phyloP scores from a whole-genome alignment of 805 yeast species.

The Myxozyma sirexii region DNA sequence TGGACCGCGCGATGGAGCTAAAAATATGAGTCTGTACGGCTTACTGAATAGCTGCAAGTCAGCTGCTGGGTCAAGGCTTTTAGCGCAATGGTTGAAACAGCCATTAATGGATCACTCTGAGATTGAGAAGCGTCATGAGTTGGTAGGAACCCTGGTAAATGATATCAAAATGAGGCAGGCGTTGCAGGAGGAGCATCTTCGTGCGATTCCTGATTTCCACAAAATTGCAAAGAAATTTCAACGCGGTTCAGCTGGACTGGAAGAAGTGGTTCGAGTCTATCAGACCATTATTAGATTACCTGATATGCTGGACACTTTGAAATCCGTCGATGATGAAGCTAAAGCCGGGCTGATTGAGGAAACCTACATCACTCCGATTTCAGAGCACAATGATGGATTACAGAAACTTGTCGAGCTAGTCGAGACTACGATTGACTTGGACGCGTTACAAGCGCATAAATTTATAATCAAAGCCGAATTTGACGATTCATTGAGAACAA shows the following conservation, averaged over 20 bases:
- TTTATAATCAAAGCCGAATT: conserved; percentile 87
- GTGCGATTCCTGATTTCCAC: conserved; percentile 79
- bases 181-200: conserved; percentile 66
- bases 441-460: conserved; percentile 79
- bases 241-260: conserved; percentile 62
- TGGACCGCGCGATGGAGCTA: conserved; percentile 49
- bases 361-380: conserved; percentile 63
- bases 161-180: conserved; percentile 67
- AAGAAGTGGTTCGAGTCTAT: conserved; percentile 86
- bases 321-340: conserved; percentile 45
- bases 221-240: conserved; percentile 70
- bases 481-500: conserved; percentile 69
- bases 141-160: conserved; percentile 75
- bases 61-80: conserved; percentile 80
- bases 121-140: conserved; percentile 67
- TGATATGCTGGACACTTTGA: conserved; percentile 59
- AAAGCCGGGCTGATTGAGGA: conserved; percentile 46
- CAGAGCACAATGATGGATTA: conserved; percentile 54
- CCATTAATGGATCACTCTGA: conserved; percentile 71
- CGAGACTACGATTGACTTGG: conserved; percentile 87
- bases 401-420: conserved; percentile 78
- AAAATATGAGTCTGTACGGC: conserved; percentile 71
- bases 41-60: conserved; percentile 86
- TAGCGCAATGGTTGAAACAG: conserved; percentile 95
- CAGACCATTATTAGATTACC: conserved; percentile 77